These are phyloP conservation scores for Metarhizium guizhouense DNA, from an alignment of 2,329 filamentous ascomycete species.

Conservation along the genomic window DNA sequence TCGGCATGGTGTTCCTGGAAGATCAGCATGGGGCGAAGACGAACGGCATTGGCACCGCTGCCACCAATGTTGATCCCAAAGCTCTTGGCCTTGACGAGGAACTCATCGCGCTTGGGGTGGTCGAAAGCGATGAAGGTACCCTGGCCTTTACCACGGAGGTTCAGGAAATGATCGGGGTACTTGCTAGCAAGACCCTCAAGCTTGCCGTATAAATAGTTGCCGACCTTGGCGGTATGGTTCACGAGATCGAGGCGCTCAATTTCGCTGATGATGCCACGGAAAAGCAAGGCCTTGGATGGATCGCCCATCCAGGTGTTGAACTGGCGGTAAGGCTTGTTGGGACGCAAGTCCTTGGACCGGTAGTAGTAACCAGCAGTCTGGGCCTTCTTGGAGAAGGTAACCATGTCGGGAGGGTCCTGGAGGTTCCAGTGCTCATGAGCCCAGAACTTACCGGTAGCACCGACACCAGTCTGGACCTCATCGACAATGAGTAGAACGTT, in stretches of 20 bases:
- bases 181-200: constrained; percentile 58
- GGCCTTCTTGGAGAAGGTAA: constrained; percentile 93
- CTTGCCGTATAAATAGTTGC: constrained; percentile 67
- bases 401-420: constrained; percentile 73
- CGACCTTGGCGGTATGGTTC: constrained; percentile 65
- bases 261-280: constrained; percentile 78
- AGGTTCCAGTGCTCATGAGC: constrained; percentile 93
- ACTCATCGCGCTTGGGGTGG: constrained; percentile 67
- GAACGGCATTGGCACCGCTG: constrained; percentile 64
- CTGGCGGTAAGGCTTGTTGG: constrained; percentile 90
- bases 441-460: constrained; percentile 92
- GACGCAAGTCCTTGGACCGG: constrained; percentile 67
- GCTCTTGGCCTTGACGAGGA: constrained; percentile 69
- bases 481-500: constrained; percentile 82
- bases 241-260: constrained; percentile 71
- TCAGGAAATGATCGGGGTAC: constrained; percentile 71
- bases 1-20: constrained; percentile 90
- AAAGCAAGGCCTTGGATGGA: constrained; percentile 73
- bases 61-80: constrained; percentile 84
- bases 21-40: constrained; percentile 81
- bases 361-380: constrained; percentile 92
- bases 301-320: constrained; percentile 99
- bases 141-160: constrained; percentile 78
- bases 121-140: constrained; percentile 94
- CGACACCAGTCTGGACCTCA: constrained; percentile 89